Conservation (phyloP, 148 eudicot genomes). For the Nyssa sinensis region DNA sequence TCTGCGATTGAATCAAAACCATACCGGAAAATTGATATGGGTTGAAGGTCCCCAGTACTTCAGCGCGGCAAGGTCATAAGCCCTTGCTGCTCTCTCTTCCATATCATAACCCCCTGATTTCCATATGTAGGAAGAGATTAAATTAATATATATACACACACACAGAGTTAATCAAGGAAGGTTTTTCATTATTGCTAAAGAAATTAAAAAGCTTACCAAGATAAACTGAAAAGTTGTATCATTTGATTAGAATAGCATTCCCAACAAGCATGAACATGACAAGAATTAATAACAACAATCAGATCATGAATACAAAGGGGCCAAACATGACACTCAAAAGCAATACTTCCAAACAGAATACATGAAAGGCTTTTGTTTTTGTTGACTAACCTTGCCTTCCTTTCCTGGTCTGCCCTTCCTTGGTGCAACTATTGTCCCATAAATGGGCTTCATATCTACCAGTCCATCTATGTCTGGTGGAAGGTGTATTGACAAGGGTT, state of each 20-base stretch:
- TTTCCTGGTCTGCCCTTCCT: slow-evolving; percentile 87
- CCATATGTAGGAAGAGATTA: not conserved
- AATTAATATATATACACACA: too few relatives aligned
- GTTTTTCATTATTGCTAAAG: not conserved
- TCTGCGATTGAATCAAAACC: not conserved
- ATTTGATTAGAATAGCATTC: slow-evolving; percentile 36
- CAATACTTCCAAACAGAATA: slow-evolving; percentile 6
- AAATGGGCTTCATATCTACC: slow-evolving; percentile 95
- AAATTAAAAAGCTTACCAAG: slow-evolving; percentile 65
- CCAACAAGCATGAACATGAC: slow-evolving; percentile 32
- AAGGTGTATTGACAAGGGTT: too few relatives aligned
- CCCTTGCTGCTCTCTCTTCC: slow-evolving; percentile 94
- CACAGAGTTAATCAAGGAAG: not conserved
- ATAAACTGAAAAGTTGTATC: slow-evolving; percentile 56
- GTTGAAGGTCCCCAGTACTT: slow-evolving; percentile 94
- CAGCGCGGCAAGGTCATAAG: slow-evolving; percentile 91
- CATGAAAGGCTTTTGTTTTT: slow-evolving; percentile 1
- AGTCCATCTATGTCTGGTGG: slow-evolving; percentile 82
- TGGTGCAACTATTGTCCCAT: slow-evolving; percentile 89
- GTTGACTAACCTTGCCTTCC: slow-evolving; percentile 85
- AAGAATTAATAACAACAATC: slow-evolving; percentile 28
- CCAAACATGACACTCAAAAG: slow-evolving; percentile 23
- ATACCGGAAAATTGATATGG: slow-evolving; percentile 79
- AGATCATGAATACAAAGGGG: slow-evolving; percentile 24
- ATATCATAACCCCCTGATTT: slow-evolving; percentile 82